These are phyloP conservation scores for Phytopythium boreale DNA, from an alignment of 352 stramenopile species.

Conservation along the genomic window DNA sequence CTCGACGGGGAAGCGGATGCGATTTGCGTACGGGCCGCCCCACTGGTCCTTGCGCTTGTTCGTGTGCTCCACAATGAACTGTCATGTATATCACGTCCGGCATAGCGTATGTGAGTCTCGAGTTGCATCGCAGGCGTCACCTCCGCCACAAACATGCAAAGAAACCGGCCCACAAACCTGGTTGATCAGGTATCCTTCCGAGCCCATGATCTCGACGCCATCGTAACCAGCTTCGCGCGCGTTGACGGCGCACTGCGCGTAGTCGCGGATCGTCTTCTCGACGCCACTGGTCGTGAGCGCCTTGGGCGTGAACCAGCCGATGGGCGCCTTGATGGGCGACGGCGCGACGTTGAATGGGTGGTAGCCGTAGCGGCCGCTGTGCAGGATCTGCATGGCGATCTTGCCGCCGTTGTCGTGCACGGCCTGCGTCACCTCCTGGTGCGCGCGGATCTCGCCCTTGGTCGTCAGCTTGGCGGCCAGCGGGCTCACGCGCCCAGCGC, in stretches of 20 bases:
- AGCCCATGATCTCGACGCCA: constrained; percentile 98
- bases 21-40: constrained; percentile 92
- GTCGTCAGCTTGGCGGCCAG: constrained; percentile 94
- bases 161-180: constrained; percentile 10
- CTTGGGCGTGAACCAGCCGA: constrained; percentile 90
- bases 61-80: constrained; percentile 95
- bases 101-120: background rate
- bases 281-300: constrained; percentile 85
- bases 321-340: constrained; percentile 91
- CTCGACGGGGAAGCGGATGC: constrained; percentile 92
- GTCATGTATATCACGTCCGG: background rate
- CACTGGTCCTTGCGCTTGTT: constrained; percentile 96
- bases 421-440: constrained; percentile 92
- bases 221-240: constrained; percentile 93
- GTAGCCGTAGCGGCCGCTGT: constrained; percentile 95
- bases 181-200: constrained; percentile 98
- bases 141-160: no score
- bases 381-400: constrained; percentile 92
- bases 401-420: constrained; percentile 89
- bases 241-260: constrained; percentile 84
- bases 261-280: constrained; percentile 92
- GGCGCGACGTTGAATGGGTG: constrained; percentile 94
- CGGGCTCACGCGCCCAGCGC: constrained; percentile 90
- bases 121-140: no score
- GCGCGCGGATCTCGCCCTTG: constrained; percentile 80